Evolutionary conservation across 2,329 filamentous ascomycete species (phyloP).

Genomic region (Curvularia lunata): DNA sequence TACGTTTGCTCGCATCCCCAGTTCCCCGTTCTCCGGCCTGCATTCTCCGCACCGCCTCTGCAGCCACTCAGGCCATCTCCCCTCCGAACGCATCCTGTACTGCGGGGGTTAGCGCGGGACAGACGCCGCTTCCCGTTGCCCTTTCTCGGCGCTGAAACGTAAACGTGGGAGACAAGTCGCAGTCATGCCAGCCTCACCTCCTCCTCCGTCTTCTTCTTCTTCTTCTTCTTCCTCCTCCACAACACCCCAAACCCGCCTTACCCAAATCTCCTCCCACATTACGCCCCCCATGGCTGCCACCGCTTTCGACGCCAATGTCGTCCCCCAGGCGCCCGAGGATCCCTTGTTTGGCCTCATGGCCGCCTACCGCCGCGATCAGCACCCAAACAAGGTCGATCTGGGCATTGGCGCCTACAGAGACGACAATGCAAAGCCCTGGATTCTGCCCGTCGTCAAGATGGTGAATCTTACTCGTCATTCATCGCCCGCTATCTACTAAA

Average conservation of each 20-base stretch:
- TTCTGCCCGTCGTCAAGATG: constrained; percentile 95
- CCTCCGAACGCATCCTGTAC: constrained; percentile 12
- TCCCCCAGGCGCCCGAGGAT: constrained; percentile 93
- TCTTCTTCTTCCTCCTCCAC: constrained; percentile 19
- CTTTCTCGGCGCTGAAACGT: constrained; percentile 32
- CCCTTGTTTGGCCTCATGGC: constrained; percentile 92
- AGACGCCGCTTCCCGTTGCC: constrained; percentile 21
- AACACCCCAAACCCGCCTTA: constrained; percentile 51
- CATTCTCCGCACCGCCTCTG: constrained; percentile 29
- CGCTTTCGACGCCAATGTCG: constrained; percentile 75
- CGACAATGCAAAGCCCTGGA: constrained; percentile 95
- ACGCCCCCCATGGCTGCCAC: constrained; percentile 66
- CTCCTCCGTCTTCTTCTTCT: constrained; percentile 13
- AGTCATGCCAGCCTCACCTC: constrained; percentile 37
- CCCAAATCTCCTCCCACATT: constrained; percentile 73
- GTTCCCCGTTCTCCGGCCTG: constrained; percentile 9
- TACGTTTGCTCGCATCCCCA: constrained; percentile 1
- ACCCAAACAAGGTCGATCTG: constrained; percentile 85
- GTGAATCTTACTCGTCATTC: constrained; percentile 58
- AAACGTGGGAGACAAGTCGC: constrained; percentile 28
- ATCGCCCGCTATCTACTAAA: constrained; percentile 4
- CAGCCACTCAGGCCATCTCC: constrained; percentile 8
- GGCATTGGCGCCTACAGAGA: constrained; percentile 96
- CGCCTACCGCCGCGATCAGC: constrained; percentile 80
- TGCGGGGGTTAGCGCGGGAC: constrained; percentile 37